These are phyloP conservation scores for Carex myosuroides DNA, from an alignment of 176 grass and related monocot species.

Conservation along the genomic window DNA sequence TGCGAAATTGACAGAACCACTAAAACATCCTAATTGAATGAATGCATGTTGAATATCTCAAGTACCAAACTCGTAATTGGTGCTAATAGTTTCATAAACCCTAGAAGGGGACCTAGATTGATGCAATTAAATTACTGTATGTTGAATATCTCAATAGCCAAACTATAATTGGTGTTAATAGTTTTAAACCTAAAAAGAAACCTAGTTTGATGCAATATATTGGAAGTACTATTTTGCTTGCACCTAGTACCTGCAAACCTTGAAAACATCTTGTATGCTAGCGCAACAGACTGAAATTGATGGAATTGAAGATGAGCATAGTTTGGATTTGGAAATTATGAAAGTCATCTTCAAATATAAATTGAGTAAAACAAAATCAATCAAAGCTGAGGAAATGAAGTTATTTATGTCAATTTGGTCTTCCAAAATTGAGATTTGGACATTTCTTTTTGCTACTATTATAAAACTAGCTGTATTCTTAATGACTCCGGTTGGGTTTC, in stretches of 20 bases:
- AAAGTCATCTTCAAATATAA: neutral
- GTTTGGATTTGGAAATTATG: neutral
- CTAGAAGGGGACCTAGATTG: constrained; percentile 4
- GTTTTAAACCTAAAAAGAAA: neutral
- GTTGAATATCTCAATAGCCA: neutral
- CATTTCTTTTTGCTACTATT: neutral
- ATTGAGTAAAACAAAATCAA: neutral
- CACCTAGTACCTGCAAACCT: neutral
- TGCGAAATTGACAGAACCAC: constrained; percentile 11
- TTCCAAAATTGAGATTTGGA: neutral
- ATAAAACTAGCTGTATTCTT: neutral
- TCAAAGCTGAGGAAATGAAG: neutral
- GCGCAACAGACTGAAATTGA: neutral
- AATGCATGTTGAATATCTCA: neutral
- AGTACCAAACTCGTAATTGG: neutral
- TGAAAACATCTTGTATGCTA: neutral
- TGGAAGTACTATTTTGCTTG: neutral
- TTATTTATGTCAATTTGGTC: neutral
- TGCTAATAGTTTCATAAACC: neutral
- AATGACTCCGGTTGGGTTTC: neutral
- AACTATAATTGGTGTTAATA: neutral
- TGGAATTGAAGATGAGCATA: neutral
- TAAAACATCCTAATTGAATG: neutral
- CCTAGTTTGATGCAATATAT: neutral
- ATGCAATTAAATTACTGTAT: neutral